Evolutionary conservation across 179 eudicot genomes (phyloP), one percentile per base, ranked within the genome.

Genomic region (Silene noctiflora): DNA sequence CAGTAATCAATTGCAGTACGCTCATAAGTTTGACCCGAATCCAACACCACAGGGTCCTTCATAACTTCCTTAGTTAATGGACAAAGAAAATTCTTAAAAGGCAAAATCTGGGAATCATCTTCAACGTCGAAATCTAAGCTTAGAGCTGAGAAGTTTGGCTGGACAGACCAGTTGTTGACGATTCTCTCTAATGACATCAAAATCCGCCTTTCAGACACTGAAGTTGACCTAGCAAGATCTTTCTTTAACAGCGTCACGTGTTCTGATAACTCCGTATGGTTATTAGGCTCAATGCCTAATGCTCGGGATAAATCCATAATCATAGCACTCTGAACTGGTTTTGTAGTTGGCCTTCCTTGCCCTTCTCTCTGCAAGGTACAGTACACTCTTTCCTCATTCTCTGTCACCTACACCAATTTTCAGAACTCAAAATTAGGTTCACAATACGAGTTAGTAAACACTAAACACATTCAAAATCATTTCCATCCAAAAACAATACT

Each of bases 31-130:
- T 88, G 95, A 0, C 83, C 85, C 10, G 91, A 87, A 69, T 88
- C 92, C 82, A 90, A 75, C 80, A 89, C 87, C 65, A 90, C 95
- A 46, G 95, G 95, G 68, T 89, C 88, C 83, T 87, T 90, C 95
- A 90, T 90, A 51, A 90, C 88, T 63, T 87, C 88, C 85, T 89
- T 87, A 64, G 95, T 88, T 75, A 90, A 75, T 0, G 92, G 92
- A 71, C 95, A 90, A 11, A 88, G 72, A 69, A 90, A 90, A 76
- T 84, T 88, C 86, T 85, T 89, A 81, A 86, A 88, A 11, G 93
- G 91, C 62, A 78, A 17, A 67, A 89, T 88, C 44, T 86, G 87
- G 22, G 87, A 81, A n/a, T 84, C 91, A 25, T 85, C 91, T 25
- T 88, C 91, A 35, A 53, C 63, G 79, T 85, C 87, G 61, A 86